phyloP scores from a whole-genome alignment of 441 rosid species.

The Mallotus japonicus region DNA sequence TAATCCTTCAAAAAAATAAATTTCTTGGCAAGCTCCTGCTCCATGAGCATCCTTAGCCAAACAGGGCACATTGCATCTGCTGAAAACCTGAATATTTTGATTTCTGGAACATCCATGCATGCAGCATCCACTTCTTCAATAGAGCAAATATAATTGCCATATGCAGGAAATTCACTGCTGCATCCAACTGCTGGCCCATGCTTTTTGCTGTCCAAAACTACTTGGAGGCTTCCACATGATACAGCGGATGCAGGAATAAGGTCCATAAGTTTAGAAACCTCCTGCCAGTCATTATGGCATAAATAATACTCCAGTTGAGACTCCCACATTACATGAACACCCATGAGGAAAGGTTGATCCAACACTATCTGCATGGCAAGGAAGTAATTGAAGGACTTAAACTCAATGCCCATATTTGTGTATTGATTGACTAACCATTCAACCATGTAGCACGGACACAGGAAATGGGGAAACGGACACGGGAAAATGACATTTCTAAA shows the following conservation, averaged over 20 bases:
- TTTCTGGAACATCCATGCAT: conserved; percentile 80
- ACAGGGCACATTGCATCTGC: conserved; percentile 51
- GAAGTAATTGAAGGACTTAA: conserved; percentile 14
- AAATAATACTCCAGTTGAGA: conserved; percentile 89
- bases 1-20: conserved; percentile 77
- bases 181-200: conserved; percentile 47
- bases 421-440: background rate
- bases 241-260: conserved; percentile 68
- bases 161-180: conserved; percentile 42
- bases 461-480: too few species aligned
- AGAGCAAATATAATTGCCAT: conserved; percentile 56
- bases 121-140: conserved; percentile 81
- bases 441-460: too few species aligned
- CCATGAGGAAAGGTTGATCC: conserved; percentile 97
- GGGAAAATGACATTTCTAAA: too few species aligned
- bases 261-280: conserved; percentile 78
- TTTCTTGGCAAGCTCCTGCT: conserved; percentile 86
- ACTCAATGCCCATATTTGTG: background rate
- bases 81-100: conserved; percentile 70
- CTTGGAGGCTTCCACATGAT: conserved; percentile 74
- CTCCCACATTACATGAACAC: conserved; percentile 94
- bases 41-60: conserved; percentile 79
- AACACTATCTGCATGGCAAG: conserved; percentile 71
- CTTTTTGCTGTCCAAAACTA: conserved; percentile 63
- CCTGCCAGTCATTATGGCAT: conserved; percentile 94